These are phyloP conservation scores for Trichoderma erinaceum DNA, from an alignment of 495 filamentous ascomycete genomes.

Conservation along the genomic window DNA sequence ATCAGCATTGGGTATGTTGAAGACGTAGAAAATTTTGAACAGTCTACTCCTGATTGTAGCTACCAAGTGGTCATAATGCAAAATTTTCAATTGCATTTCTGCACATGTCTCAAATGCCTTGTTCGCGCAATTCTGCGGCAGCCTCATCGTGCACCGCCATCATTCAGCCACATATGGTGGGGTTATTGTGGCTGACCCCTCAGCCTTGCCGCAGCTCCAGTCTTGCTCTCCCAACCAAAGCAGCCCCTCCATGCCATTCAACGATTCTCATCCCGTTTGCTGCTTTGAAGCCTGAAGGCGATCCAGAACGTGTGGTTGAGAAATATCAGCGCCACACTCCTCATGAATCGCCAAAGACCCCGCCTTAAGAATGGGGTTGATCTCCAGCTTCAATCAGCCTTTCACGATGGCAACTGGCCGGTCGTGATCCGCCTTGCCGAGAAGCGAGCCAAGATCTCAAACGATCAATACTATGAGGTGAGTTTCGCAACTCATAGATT, in stretches of 20 bases:
- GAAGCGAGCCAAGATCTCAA: conserved; percentile 34
- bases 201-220: conserved; percentile 2
- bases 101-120: too few species aligned
- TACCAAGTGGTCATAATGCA: too few species aligned
- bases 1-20: too few species aligned
- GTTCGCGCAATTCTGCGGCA: not conserved
- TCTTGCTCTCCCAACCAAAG: not conserved
- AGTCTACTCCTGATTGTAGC: too few species aligned
- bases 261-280: not conserved
- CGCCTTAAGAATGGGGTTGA: conserved; percentile 35
- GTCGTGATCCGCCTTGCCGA: conserved; percentile 36
- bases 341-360: conserved; percentile 19
- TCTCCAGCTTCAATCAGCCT: conserved; percentile 34
- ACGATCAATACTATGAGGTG: conserved; percentile 44
- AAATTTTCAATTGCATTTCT: too few species aligned
- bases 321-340: not conserved
- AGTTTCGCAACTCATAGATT: not conserved
- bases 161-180: conserved; percentile 1
- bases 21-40: too few species aligned
- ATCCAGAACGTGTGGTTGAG: not conserved
- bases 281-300: not conserved
- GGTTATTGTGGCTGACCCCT: not conserved
- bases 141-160: not conserved
- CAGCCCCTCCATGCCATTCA: conserved; percentile 1
- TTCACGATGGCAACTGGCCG: conserved; percentile 39